Evolutionary conservation across 202 grass and related monocot genomes (phyloP), one percentile per base, ranked within the genome.

Genomic region (Bolboschoenoplectus hybrid): DNA sequence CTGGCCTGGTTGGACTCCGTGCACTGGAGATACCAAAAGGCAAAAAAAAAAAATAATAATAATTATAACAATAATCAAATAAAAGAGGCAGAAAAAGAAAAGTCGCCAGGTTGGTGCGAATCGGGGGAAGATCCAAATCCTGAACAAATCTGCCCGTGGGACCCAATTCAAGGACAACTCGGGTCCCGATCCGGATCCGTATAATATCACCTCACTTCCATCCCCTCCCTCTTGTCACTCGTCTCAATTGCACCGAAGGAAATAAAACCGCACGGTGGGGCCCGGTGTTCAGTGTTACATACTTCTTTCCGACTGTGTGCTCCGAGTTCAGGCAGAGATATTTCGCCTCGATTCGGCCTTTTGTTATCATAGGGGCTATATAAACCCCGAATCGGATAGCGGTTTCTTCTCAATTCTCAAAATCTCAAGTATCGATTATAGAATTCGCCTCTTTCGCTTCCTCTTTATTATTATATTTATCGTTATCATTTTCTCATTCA

Each of bases 41-140:
- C 26, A 0, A 26, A 26, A 26, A 26, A 26, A 26, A 26, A 26
- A 26, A 35, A 17, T 44, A 83, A 88, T 19, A 34, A 41, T 26
- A 26, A 26, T 26, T 26, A 26, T 26, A 26, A 26, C 26, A 26
- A 26, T 26, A 26, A 26, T 26, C 26, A 26, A 26, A 26, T 26
- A 26, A 26, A 26, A 26, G 26, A 26, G 26, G 26, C 26, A 26
- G 26, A 26, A 26, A 26, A 26, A 26, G 58, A 61, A 50, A 66
- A 64, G 70, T 85, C 65, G 11, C 85, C 55, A 64, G 87, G 49
- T 85, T 89, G 62, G 75, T 82, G 41, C 69, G 52, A 49, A 70
- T 75, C 67, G 49, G 39, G 74, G 86, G 85, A 85, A 69, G 77
- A 19, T 34, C 81, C 81, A 92, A 91, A 94, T 94, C 90, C 88